phyloP scores from a whole-genome alignment of 768 basidiomycete species.

The Pisolithus marmoratus region DNA sequence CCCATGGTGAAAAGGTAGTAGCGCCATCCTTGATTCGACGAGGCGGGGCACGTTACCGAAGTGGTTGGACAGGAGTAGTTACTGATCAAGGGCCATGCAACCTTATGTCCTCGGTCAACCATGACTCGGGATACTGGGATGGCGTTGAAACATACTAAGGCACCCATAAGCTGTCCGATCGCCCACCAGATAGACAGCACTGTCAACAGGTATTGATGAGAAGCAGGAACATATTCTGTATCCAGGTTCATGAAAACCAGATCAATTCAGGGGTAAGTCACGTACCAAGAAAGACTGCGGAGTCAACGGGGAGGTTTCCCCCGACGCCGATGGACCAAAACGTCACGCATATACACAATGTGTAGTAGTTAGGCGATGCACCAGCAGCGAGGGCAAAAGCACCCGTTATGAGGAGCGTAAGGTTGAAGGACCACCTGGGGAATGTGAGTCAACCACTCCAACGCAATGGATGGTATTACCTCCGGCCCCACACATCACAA shows the following conservation, averaged over 20 bases:
- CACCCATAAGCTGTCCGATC: slow-evolving; percentile 63
- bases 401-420: slow-evolving; percentile 64
- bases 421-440: slow-evolving; percentile 58
- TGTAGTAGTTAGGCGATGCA: slow-evolving; percentile 46
- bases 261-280: neutral
- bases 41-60: slow-evolving; percentile 44
- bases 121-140: neutral
- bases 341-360: slow-evolving; percentile 48
- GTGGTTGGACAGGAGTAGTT: slow-evolving; percentile 54
- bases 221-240: slow-evolving; percentile 61
- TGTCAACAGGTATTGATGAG: slow-evolving; percentile 72
- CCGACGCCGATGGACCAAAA: slow-evolving; percentile 66
- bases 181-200: slow-evolving; percentile 79
- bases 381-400: slow-evolving; percentile 63
- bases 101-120: slow-evolving; percentile 24
- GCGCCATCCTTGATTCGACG: slow-evolving; percentile 67
- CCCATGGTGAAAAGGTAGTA: slow-evolving; percentile 74
- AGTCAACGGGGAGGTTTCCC: slow-evolving; percentile 71
- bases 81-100: slow-evolving; percentile 72
- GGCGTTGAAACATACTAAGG: slow-evolving; percentile 27
- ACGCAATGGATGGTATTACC: slow-evolving; percentile 26
- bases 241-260: neutral
- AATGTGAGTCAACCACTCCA: slow-evolving; percentile 4
- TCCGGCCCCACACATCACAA: slow-evolving; percentile 68
- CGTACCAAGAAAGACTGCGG: slow-evolving; percentile 67